Conservation (phyloP, 1,139 yeast genomes). For the Scheffersomyces insectosa region DNA sequence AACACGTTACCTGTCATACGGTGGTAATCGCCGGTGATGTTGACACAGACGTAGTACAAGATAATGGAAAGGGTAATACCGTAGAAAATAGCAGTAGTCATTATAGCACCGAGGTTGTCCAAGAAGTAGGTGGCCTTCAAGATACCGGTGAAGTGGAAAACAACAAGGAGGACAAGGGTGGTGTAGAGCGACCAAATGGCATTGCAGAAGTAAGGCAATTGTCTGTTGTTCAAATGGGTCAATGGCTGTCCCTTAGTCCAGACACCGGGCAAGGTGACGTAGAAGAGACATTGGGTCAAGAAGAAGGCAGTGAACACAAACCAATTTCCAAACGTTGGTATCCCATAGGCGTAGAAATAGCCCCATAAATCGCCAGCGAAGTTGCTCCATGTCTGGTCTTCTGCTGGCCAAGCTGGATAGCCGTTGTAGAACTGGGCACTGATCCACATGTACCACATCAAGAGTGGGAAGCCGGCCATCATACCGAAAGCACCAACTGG, state of each 20-base stretch:
- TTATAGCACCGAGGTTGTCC: slow-evolving; percentile 85
- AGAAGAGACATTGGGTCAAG: slow-evolving; percentile 69
- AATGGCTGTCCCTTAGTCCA: slow-evolving; percentile 96
- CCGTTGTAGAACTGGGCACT: slow-evolving; percentile 81
- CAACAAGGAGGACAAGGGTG: slow-evolving; percentile 56
- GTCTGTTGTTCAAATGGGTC: slow-evolving; percentile 72
- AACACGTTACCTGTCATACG: slow-evolving; percentile 89
- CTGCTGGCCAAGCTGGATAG: slow-evolving; percentile 64
- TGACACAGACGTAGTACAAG: slow-evolving; percentile 64
- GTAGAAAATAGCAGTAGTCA: slow-evolving; percentile 83
- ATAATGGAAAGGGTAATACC: slow-evolving; percentile 69
- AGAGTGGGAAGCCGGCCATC: slow-evolving; percentile 87
- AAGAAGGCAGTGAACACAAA: slow-evolving; percentile 69
- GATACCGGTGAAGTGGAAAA: slow-evolving; percentile 69
- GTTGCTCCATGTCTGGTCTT: slow-evolving; percentile 56
- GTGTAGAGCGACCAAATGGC: slow-evolving; percentile 84
- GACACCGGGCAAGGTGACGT: slow-evolving; percentile 88
- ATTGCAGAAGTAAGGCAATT: slow-evolving; percentile 89
- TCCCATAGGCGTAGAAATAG: slow-evolving; percentile 55
- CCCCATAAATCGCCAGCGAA: slow-evolving; percentile 51
- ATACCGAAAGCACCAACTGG: slow-evolving; percentile 89
- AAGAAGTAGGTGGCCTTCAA: slow-evolving; percentile 73
- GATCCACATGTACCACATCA: slow-evolving; percentile 98
- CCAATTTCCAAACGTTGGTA: slow-evolving; percentile 72
- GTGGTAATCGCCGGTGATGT: slow-evolving; percentile 71